Evolutionary conservation across 2,329 filamentous ascomycete species (phyloP).

Genomic region (Epichloe uncinata): DNA sequence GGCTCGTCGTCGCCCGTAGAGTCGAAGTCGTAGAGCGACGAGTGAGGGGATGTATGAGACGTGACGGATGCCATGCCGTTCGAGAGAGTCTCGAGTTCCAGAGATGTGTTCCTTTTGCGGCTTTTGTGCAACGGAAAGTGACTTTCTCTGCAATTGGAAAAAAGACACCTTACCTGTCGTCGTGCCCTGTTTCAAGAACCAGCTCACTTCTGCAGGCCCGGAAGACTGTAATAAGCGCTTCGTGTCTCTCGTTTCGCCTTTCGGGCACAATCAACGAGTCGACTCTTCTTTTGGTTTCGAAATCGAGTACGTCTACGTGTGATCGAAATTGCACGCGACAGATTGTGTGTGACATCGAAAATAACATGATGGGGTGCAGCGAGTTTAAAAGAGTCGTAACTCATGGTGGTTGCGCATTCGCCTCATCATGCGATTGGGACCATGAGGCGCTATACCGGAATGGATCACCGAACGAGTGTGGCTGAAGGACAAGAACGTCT

Average conservation of each 20-base stretch:
- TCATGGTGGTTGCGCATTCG: neutral
- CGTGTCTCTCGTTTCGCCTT: too few relatives aligned
- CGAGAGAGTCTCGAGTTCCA: neutral
- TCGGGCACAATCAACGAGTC: too few relatives aligned
- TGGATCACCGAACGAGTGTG: conserved; percentile 4
- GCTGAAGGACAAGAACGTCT: neutral
- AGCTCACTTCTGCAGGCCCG: too few relatives aligned
- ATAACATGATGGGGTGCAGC: neutral
- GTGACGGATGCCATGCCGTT: conserved; percentile 24
- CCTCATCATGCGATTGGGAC: neutral
- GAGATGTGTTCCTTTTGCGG: neutral
- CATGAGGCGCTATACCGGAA: conserved; percentile 5
- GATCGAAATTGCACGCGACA: neutral
- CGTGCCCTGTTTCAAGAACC: too few relatives aligned
- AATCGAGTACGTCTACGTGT: too few relatives aligned
- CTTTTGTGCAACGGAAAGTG: neutral
- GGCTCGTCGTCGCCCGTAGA: conserved; percentile 28
- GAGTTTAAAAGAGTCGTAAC: conserved; percentile 1
- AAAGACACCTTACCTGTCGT: too few relatives aligned
- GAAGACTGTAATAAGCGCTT: too few relatives aligned
- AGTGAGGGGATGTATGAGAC: conserved; percentile 25
- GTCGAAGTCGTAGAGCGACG: conserved; percentile 27
- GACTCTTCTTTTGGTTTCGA: too few relatives aligned
- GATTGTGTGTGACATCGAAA: neutral
- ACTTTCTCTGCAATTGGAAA: neutral